Base-by-base conservation (phyloP, 305 asterid genomes). In the Salvia sclarea region DNA sequence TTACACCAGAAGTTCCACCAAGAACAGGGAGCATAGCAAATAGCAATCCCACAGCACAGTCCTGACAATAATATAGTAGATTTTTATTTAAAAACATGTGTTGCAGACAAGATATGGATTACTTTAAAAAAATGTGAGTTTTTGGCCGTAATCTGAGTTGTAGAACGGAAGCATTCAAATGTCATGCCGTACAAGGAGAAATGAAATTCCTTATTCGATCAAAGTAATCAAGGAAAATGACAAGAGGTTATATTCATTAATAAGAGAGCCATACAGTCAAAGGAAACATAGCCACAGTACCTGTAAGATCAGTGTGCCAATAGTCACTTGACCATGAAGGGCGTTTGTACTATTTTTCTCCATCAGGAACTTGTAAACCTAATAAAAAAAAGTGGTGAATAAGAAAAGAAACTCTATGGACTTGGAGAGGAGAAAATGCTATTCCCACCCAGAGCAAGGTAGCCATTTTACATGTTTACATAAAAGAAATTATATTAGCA, bases 241-340 rank as follows among this genome's bases (percentile, higher is more conserved):
- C 45, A 41, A 12, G 54, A 28, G 33, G 33, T 28, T 28, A 28
- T 28, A 28, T 28, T 3, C 45, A 52, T 64, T 40, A 66, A 67
- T 52, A 64, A 64, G 59, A 60, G 40, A 48, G 48, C 52, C 64
- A 18, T 30, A 5, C 56, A 20, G 38, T 41, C 68, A 37, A 61
- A 72, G 44, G 66, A 69, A 66, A 24, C 37, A 14, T 25, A 60
- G 54, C 49, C 52, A 73, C 17, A 43, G 48, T 81, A 88, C 99
- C 99, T 94, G 99, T 74, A 95, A 80, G 76, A 95, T 95, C 73
- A 95, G 95, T 48, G 91, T 95, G 74, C 99, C 99, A 37, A 92
- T 91, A 60, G 92, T 95, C 75, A 95, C 98, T 87, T 95, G 99
- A 64, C 99, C 98, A 71, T 95, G 98, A 77, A 95, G 96, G 33